Conservation (phyloP, 164 flowering plant genomes). For the Macadamia integrifolia region DNA sequence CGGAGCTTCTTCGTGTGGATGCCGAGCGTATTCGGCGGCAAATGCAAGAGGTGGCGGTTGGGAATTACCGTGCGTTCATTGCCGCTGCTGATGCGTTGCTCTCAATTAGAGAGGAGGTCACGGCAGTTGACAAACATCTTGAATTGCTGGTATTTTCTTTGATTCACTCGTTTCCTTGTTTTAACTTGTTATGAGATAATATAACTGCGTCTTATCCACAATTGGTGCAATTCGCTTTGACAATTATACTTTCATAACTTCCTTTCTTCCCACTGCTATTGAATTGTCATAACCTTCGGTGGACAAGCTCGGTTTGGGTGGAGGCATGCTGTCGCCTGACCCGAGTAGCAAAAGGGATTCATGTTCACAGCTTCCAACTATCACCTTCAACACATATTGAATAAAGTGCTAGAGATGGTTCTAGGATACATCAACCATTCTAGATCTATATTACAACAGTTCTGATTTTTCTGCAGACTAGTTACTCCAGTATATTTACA, state of each 20-base stretch:
- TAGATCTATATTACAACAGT: too few relatives aligned
- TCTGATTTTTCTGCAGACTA: too few relatives aligned
- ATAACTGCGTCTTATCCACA: neutral
- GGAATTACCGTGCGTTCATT: constrained; percentile 89
- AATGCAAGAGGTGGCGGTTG: constrained; percentile 98
- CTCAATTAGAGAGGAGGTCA: constrained; percentile 67
- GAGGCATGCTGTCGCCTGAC: too few relatives aligned
- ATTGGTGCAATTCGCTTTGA: too few relatives aligned
- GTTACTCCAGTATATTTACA: too few relatives aligned
- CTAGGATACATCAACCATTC: too few relatives aligned
- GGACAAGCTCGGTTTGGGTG: too few relatives aligned
- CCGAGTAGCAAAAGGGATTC: too few relatives aligned
- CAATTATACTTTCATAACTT: neutral
- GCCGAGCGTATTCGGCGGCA: constrained; percentile 89
- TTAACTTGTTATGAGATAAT: neutral
- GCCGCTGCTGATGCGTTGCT: constrained; percentile 88
- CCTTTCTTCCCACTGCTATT: neutral
- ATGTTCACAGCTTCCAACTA: too few relatives aligned
- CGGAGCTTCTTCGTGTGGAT: constrained; percentile 93
- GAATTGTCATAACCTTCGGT: neutral
- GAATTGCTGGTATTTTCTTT: constrained; percentile 57
- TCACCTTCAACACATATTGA: too few relatives aligned
- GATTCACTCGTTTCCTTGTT: neutral
- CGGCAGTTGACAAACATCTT: constrained; percentile 76
- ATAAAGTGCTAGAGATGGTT: too few relatives aligned